These are phyloP conservation scores for Aspergillus egyptiacus DNA, from an alignment of 495 filamentous ascomycete species.

Conservation along the genomic window DNA sequence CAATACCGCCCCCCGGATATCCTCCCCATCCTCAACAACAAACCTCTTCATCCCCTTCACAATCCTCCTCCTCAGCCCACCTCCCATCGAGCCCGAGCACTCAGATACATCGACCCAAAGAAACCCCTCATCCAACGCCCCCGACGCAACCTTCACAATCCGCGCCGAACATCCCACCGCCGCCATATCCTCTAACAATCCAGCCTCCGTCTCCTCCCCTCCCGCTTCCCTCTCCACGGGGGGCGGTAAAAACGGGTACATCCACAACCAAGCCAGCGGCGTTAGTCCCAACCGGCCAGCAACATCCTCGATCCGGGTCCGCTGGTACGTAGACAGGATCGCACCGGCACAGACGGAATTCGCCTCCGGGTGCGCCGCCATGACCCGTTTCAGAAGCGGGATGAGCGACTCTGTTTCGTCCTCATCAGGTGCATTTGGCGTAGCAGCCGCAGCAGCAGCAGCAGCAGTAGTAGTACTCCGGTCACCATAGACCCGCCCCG, in stretches of 20 bases:
- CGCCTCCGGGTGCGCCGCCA: constrained; percentile 59
- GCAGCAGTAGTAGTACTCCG: constrained; percentile 16
- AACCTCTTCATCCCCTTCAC: constrained; percentile 63
- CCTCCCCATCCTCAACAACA: constrained; percentile 38
- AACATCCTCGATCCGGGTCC: constrained; percentile 87
- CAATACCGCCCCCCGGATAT: constrained; percentile 59
- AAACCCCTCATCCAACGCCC: constrained; percentile 73
- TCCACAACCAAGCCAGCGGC: constrained; percentile 85
- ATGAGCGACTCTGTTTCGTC: constrained; percentile 90
- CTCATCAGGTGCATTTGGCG: constrained; percentile 1
- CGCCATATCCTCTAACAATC: constrained; percentile 75
- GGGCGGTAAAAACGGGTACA: constrained; percentile 67
- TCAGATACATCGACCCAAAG: constrained; percentile 73
- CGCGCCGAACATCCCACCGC: constrained; percentile 69
- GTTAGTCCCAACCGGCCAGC: constrained; percentile 68
- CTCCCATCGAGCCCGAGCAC: constrained; percentile 23
- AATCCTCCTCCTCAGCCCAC: constrained; percentile 45
- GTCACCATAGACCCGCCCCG: constrained; percentile 28
- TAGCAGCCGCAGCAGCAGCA: background rate
- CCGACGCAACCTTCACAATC: constrained; percentile 91
- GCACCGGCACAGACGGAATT: constrained; percentile 87
- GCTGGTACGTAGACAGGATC: constrained; percentile 91
- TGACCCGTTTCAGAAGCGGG: constrained; percentile 60
- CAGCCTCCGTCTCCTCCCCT: constrained; percentile 28
- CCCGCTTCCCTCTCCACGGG: constrained; percentile 21